Conservation (phyloP, 441 rosid genomes). For the Populus hybrid region DNA sequence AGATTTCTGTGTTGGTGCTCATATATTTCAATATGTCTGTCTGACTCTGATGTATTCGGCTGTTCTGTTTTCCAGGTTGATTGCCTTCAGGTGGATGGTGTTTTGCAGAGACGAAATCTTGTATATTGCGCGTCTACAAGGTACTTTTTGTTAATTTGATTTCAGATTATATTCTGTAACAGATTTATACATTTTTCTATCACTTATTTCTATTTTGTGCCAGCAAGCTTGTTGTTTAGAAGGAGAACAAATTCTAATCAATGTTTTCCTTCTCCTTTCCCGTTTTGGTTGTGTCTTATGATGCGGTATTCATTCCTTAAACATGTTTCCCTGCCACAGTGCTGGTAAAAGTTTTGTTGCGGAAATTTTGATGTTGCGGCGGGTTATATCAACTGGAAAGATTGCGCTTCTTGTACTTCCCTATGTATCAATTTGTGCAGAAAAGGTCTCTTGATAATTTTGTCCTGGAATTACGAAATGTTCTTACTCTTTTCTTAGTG, state of each 20-base stretch:
- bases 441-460: slow-evolving; percentile 57
- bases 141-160: slow-evolving; percentile 36
- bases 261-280: not conserved
- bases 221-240: slow-evolving; percentile 3
- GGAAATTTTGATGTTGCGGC: slow-evolving; percentile 93
- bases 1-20: not conserved
- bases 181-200: slow-evolving; percentile 19
- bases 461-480: slow-evolving; percentile 12
- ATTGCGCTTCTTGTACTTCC: slow-evolving; percentile 95
- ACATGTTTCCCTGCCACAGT: slow-evolving; percentile 43
- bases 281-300: not conserved
- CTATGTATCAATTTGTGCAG: slow-evolving; percentile 93
- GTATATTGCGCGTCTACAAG: slow-evolving; percentile 99
- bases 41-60: slow-evolving; percentile 4
- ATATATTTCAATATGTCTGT: slow-evolving; percentile 5
- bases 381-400: slow-evolving; percentile 76
- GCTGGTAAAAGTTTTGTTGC: slow-evolving; percentile 99
- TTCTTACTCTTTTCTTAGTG: slow-evolving; percentile 5
- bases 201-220: slow-evolving; percentile 2
- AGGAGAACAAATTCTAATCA: not conserved
- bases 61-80: slow-evolving; percentile 62
- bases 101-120: slow-evolving; percentile 81
- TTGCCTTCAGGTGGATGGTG: slow-evolving; percentile 97
- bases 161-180: slow-evolving; percentile 11
- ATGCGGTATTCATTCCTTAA: slow-evolving; percentile 18